Evolutionary conservation across 1,139 yeast genomes (phyloP), one percentile per base, ranked within the genome.

Genomic region (Yamadazyma jaroonii): DNA sequence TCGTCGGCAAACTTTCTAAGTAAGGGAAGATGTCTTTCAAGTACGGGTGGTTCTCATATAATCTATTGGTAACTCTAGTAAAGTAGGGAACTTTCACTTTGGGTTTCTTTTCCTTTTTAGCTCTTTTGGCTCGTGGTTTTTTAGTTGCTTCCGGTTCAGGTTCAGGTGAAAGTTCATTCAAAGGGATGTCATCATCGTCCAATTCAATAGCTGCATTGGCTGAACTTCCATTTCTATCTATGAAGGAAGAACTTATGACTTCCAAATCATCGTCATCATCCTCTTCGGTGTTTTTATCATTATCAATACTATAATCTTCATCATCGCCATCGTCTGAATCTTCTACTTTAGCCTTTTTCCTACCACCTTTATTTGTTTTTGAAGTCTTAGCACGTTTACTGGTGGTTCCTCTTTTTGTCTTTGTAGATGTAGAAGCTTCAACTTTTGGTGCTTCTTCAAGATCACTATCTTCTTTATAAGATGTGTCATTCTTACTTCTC

Each of bases 1-100:
- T 76, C 11, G 57, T 56, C 2, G 77, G 75, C 4, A 73, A 59
- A 2, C 67, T 60, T 32, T 71, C 78, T 39, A 92, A 66, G 42
- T 77, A 74, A 0, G 84, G 78, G 54, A 92, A 90, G 2, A 87
- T 85, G 31, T 76, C 78, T 44, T 73, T 72, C 36, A 92, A 67
- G 37, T 85, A 80, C 0, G 96, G 96, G 56, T 92, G 97, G 39
- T 77, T 68, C 32, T 77, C 84, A 52, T 72, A 84, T 22, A 92
- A 65, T 42, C 73, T 76, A 29, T 68, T 70, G 2, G 95, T 86
- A 49, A 77, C 72, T 38, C 90, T 64, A 33, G 82, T 78, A 58
- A 75, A 83, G 30, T 82, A 81, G 0, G 90, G 80, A 3, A 83
- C 63, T 53, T 82, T 83, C 3, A 81, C 81, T 46, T 76, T 74